Conservation (phyloP, 441 rosid genomes). For the Metrosideros polymorpha region DNA sequence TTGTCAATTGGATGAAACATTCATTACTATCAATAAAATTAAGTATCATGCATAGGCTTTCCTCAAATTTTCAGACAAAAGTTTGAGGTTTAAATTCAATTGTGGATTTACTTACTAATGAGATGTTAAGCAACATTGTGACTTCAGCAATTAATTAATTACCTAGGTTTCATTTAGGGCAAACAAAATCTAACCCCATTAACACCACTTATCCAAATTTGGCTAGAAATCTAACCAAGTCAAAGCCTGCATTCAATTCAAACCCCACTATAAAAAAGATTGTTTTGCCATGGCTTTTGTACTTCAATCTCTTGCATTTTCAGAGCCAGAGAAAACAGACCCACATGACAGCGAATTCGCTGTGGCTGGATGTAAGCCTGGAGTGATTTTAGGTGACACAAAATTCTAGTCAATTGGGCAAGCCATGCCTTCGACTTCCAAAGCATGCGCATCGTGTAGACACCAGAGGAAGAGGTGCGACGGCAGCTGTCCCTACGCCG, state of each 20-base stretch:
- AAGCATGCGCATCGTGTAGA: not conserved
- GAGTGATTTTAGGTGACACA: too few relatives aligned
- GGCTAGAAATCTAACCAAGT: not conserved
- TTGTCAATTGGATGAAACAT: not conserved
- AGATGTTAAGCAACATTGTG: not conserved
- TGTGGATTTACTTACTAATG: not conserved
- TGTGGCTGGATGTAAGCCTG: too few relatives aligned
- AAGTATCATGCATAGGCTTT: not conserved
- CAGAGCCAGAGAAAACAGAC: not conserved
- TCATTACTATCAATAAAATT: not conserved
- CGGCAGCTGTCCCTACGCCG: not conserved
- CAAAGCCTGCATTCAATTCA: not conserved
- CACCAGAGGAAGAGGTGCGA: not conserved
- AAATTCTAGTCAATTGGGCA: not conserved
- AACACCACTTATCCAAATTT: not conserved
- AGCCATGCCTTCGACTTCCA: not conserved
- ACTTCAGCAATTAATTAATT: not conserved
- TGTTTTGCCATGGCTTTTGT: not conserved
- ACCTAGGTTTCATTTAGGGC: not conserved
- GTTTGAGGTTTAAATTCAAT: not conserved
- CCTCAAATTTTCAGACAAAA: not conserved
- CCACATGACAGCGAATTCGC: too few relatives aligned
- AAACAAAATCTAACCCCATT: not conserved
- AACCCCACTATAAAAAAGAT: not conserved
- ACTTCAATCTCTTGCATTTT: not conserved